These are phyloP conservation scores for Carex myosuroides DNA, from an alignment of 176 grass and related monocot genomes.

Conservation along the genomic window DNA sequence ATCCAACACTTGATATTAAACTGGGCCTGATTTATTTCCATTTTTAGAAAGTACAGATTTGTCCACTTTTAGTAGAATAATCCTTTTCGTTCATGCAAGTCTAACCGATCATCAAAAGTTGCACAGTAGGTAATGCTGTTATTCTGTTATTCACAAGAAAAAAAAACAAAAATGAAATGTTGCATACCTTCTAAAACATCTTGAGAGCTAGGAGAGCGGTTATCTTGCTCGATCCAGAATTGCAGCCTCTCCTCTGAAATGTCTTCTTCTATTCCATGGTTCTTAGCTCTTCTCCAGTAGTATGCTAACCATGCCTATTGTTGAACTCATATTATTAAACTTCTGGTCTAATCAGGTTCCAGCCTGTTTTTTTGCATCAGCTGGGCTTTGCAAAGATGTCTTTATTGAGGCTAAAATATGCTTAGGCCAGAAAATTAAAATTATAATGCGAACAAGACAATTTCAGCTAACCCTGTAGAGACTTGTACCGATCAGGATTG, in stretches of 20 bases:
- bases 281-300: slow-evolving; percentile 78
- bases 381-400: neutral
- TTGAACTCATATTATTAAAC: slow-evolving; percentile 4
- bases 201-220: slow-evolving; percentile 42
- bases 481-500: neutral
- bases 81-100: too few relatives aligned
- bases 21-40: neutral
- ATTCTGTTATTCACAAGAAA: neutral
- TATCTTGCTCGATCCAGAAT: slow-evolving; percentile 88
- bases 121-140: too few relatives aligned
- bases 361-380: neutral
- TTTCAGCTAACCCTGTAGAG: neutral
- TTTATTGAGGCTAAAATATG: neutral
- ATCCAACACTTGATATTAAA: neutral
- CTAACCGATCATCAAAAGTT: too few relatives aligned
- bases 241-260: slow-evolving; percentile 90
- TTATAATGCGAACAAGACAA: neutral
- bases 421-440: neutral
- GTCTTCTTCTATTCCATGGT: slow-evolving; percentile 86
- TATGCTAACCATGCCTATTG: slow-evolving; percentile 86
- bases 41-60: neutral
- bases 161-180: neutral
- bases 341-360: neutral
- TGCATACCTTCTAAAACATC: slow-evolving; percentile 69
- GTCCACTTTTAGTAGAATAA: too few relatives aligned